These are phyloP conservation scores for Albugo candida DNA, from an alignment of 352 stramenopile species.

Conservation along the genomic window DNA sequence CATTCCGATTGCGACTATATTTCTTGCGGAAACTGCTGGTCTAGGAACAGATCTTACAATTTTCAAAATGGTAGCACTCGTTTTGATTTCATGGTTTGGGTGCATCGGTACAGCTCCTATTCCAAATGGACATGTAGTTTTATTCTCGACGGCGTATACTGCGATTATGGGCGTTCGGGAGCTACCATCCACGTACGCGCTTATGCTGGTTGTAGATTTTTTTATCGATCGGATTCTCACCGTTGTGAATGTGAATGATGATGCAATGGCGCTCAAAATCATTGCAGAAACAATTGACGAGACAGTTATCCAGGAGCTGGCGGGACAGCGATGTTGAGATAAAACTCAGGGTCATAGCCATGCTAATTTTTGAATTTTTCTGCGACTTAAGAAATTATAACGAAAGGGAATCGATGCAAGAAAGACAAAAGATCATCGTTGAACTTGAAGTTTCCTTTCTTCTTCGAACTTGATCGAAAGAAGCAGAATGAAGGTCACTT, in stretches of 20 bases:
- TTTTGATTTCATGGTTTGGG: slow-evolving; percentile 28
- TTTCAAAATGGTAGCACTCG: slow-evolving; percentile 22
- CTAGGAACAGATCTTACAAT: slow-evolving; percentile 26
- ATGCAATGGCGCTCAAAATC: slow-evolving; percentile 59
- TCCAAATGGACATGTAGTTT: slow-evolving; percentile 21
- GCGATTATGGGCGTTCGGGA: slow-evolving; percentile 27
- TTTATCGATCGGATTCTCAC: slow-evolving; percentile 39
- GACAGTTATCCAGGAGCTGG: slow-evolving; percentile 32
- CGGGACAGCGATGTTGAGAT: no score
- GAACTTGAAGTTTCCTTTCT: no score
- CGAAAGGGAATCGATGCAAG: no score
- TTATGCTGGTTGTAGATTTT: slow-evolving; percentile 45
- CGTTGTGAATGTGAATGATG: slow-evolving; percentile 60
- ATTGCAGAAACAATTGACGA: slow-evolving; percentile 55
- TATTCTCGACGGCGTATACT: slow-evolving; percentile 47
- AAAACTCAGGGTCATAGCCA: no score
- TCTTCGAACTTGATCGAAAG: no score
- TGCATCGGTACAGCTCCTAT: slow-evolving; percentile 34
- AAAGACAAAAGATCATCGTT: no score
- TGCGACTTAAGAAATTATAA: no score
- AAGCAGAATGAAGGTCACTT: no score
- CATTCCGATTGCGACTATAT: slow-evolving; percentile 36
- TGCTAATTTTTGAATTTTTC: no score
- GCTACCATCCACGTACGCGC: slow-evolving; percentile 27
- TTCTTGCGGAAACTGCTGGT: slow-evolving; percentile 36